Conservation (phyloP, 192 early-diverging fungal species). For the Coemansia sp. region DNA sequence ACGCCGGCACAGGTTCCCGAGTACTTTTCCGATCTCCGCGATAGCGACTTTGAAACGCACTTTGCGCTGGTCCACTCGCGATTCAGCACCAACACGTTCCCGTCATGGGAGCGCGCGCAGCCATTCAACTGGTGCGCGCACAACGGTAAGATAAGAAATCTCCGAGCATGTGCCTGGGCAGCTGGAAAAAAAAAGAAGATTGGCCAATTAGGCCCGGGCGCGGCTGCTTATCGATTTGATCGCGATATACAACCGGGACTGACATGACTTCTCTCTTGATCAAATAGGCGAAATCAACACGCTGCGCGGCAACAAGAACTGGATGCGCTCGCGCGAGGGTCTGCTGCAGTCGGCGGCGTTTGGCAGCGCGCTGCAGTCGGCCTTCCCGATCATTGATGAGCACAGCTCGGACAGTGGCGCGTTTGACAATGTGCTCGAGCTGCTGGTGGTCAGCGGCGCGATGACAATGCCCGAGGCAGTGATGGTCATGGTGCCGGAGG, state of each 20-base stretch:
- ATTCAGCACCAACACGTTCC: constrained; percentile 99
- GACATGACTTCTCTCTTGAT: background rate
- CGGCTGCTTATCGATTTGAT: background rate
- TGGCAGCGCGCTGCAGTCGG: constrained; percentile 66
- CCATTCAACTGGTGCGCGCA: constrained; percentile 98
- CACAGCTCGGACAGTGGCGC: constrained; percentile 95
- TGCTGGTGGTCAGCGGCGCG: constrained; percentile 87
- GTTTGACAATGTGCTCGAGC: constrained; percentile 94
- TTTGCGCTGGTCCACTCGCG: constrained; percentile 98
- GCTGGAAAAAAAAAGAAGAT: background rate
- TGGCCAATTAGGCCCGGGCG: background rate
- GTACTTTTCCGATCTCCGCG: constrained; percentile 87
- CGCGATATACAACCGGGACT: too few species aligned
- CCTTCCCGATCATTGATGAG: constrained; percentile 94
- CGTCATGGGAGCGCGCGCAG: constrained; percentile 98
- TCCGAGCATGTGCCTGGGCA: too few species aligned
- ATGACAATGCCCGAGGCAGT: constrained; percentile 91
- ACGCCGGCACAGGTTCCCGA: constrained; percentile 90
- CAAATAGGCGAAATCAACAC: constrained; percentile 91
- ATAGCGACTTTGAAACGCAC: constrained; percentile 77
- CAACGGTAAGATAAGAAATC: constrained; percentile 80
- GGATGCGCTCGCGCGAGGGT: constrained; percentile 98
- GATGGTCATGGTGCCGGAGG: constrained; percentile 99
- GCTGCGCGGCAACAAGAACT: constrained; percentile 98
- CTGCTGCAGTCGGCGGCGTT: constrained; percentile 83